phyloP scores from a whole-genome alignment of 768 basidiomycete genomes.

The Lentinus tigrinus region DNA sequence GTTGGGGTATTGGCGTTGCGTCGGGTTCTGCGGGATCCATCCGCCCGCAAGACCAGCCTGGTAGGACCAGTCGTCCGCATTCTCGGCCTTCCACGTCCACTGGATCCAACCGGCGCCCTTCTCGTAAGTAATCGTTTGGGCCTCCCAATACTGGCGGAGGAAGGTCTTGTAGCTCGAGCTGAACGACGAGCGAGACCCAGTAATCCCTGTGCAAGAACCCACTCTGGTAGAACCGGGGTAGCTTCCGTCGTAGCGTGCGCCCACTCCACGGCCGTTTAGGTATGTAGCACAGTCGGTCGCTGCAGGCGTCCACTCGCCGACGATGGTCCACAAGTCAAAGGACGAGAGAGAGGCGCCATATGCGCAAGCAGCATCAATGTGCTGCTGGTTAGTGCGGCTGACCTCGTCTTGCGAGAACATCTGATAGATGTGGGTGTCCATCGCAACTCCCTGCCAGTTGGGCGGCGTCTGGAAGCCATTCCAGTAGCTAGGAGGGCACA shows the following conservation, averaged over 20 bases:
- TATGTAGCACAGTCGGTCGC: slow-evolving; percentile 77
- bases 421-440: slow-evolving; percentile 82
- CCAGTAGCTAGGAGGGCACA: slow-evolving; percentile 51
- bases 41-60: slow-evolving; percentile 75
- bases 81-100: slow-evolving; percentile 86
- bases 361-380: slow-evolving; percentile 61
- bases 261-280: slow-evolving; percentile 78
- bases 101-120: slow-evolving; percentile 71
- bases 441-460: slow-evolving; percentile 60
- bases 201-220: slow-evolving; percentile 72
- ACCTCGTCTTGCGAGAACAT: slow-evolving; percentile 61
- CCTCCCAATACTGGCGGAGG: slow-evolving; percentile 81
- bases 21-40: slow-evolving; percentile 76
- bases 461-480: slow-evolving; percentile 55
- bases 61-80: slow-evolving; percentile 89
- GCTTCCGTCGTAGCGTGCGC: slow-evolving; percentile 61
- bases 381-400: slow-evolving; percentile 46
- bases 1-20: slow-evolving; percentile 51
- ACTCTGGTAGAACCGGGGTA: slow-evolving; percentile 61
- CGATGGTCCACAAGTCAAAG: slow-evolving; percentile 75
- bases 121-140: slow-evolving; percentile 63
- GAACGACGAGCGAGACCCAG: slow-evolving; percentile 74
- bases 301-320: slow-evolving; percentile 87
- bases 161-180: slow-evolving; percentile 78
- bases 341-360: slow-evolving; percentile 42